Base-by-base conservation (phyloP, 805 yeast genomes). In the Ogataea methylovora region DNA sequence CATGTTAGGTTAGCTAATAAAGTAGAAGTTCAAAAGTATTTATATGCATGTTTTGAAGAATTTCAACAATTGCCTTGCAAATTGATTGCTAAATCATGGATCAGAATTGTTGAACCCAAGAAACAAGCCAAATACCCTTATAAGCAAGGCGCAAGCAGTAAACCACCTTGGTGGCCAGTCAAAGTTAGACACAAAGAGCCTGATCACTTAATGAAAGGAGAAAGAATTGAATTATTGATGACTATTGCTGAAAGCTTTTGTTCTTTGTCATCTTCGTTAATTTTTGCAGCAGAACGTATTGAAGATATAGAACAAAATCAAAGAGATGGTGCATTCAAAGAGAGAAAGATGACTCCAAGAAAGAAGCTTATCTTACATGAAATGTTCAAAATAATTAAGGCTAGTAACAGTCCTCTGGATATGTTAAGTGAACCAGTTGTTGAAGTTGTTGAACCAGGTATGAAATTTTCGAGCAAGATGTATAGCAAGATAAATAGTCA, bases 151-250 rank as follows among this genome's bases (percentile, higher is more conserved):
- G 68, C 69, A 11, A 31, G 18, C 0, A 44, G 69, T 10, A 71
- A 62, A 41, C 92, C 90, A 1, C 46, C 49, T 5, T 81, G 88
- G 88, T 82, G 92, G 92, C 88, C 88, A 0, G 24, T 28, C 0
- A 37, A 42, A 10, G 71, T 78, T 1, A 59, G 72, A 24, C 90
- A 82, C 54, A 64, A 61, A 29, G 88, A 82, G 47, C 90, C 90
- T 0, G 90, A 81, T 49, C 90, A 83, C 55, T 57, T 83, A 37
- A 66, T 62, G 38, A 81, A 77, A 48, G 58, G 56, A 1, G 80
- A 76, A 44, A 58, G 92, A 35, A 46, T 79, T 14, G 48, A 46
- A 4, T 54, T 82, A 17, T 53, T 83, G 48, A 55, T 69, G 22
- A 42, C 56, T 10, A 61, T 76, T 10, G 32, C 65, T 5, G 33